These are phyloP conservation scores for Diaporthe aspalathi DNA, from an alignment of 2,329 filamentous ascomycete genomes.

Conservation along the genomic window DNA sequence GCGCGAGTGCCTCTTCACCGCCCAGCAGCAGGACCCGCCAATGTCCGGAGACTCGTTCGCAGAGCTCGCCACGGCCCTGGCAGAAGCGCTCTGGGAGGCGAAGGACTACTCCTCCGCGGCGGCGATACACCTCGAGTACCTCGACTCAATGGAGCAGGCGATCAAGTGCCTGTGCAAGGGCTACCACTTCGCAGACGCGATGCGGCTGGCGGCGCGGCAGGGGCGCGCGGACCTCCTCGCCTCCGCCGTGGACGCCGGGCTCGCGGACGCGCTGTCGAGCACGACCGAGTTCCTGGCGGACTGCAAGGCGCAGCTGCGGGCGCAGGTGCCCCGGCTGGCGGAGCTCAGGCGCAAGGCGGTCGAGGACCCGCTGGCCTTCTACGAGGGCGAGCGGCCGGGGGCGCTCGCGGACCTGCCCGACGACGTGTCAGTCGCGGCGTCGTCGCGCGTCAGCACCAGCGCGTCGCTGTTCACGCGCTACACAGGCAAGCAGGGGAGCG, in stretches of 20 bases:
- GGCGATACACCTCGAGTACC: constrained; percentile 83
- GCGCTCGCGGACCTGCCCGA: constrained; percentile 72
- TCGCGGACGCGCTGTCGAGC: constrained; percentile 82
- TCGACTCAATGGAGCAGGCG: constrained; percentile 76
- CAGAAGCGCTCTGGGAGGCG: constrained; percentile 81
- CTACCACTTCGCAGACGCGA: constrained; percentile 88
- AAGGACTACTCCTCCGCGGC: constrained; percentile 88
- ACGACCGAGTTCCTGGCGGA: constrained; percentile 94
- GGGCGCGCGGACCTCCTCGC: constrained; percentile 71
- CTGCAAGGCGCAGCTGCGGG: constrained; percentile 84
- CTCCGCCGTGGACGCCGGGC: constrained; percentile 78
- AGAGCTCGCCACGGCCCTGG: constrained; percentile 78
- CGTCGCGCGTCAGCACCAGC: constrained; percentile 81
- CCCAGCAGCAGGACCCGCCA: constrained; percentile 73
- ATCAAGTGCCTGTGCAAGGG: constrained; percentile 86
- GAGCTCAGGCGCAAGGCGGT: constrained; percentile 85
- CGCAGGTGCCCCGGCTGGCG: constrained; percentile 86
- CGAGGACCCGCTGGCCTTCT: constrained; percentile 89
- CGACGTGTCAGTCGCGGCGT: constrained; percentile 88
- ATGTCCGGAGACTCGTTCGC: constrained; percentile 69
- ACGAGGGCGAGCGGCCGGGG: constrained; percentile 75
- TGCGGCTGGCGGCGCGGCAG: constrained; percentile 76
- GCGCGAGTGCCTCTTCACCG: constrained; percentile 89
- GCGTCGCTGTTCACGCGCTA: constrained; percentile 95
- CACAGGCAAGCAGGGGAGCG: constrained; percentile 74